phyloP scores from a whole-genome alignment of 192 early-diverging fungal species.

The Phlyctochytrium bullatum region DNA sequence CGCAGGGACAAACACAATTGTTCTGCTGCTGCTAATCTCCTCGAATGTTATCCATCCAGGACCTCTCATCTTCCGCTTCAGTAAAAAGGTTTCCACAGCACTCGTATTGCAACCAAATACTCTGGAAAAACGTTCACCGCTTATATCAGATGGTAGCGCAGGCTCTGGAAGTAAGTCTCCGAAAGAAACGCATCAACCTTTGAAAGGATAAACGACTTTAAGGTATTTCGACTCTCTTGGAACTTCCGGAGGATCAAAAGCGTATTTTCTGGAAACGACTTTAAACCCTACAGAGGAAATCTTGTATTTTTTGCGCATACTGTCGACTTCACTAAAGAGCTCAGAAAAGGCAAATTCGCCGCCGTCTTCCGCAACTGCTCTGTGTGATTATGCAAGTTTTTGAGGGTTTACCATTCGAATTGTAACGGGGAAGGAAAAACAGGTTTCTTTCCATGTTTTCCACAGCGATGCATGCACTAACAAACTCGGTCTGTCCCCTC shows the following conservation, averaged over 20 bases:
- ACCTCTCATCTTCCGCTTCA: slow-evolving; percentile 94
- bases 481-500: slow-evolving; percentile 49
- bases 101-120: slow-evolving; percentile 85
- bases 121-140: slow-evolving; percentile 75
- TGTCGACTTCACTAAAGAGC: slow-evolving; percentile 78
- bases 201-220: slow-evolving; percentile 80
- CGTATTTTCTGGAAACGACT: slow-evolving; percentile 76
- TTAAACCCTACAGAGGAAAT: slow-evolving; percentile 63
- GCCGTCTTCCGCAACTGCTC: too few species aligned
- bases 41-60: slow-evolving; percentile 87
- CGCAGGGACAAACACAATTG: slow-evolving; percentile 53
- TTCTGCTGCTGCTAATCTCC: slow-evolving; percentile 47
- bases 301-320: slow-evolving; percentile 49
- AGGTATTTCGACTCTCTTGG: slow-evolving; percentile 81
- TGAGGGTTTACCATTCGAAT: slow-evolving; percentile 45
- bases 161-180: slow-evolving; percentile 42
- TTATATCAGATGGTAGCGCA: slow-evolving; percentile 52
- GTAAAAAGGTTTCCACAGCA: slow-evolving; percentile 89
- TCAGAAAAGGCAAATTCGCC: too few species aligned
- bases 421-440: slow-evolving; percentile 85
- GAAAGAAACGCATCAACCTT: slow-evolving; percentile 16
- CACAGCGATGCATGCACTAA: slow-evolving; percentile 82
- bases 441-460: slow-evolving; percentile 81
- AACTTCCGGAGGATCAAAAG: slow-evolving; percentile 83
- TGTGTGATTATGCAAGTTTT: neutral